Conservation (phyloP, 257 asterid species). For the Osmanthus fragrans region DNA sequence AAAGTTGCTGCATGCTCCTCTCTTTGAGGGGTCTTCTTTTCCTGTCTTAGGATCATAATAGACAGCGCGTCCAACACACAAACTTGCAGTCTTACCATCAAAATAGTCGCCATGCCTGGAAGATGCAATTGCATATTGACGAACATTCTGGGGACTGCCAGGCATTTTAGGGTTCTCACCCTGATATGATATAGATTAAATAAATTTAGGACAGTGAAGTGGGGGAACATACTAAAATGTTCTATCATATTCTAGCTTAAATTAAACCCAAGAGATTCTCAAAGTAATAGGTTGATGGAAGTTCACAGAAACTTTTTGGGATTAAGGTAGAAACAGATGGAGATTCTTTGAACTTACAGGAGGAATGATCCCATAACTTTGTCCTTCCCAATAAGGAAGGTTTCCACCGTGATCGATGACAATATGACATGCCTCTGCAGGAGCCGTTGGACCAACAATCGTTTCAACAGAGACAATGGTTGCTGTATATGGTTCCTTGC, state of each 20-base stretch:
- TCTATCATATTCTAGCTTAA: not conserved
- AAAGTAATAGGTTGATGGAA: not conserved
- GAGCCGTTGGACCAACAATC: constrained; percentile 91
- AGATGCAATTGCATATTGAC: constrained; percentile 88
- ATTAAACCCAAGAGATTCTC: not conserved
- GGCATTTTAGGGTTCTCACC: constrained; percentile 97
- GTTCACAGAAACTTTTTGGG: not conserved
- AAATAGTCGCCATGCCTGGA: constrained; percentile 85
- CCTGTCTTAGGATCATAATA: constrained; percentile 89
- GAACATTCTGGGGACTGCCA: constrained; percentile 80
- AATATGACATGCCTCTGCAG: constrained; percentile 95
- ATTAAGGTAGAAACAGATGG: not conserved
- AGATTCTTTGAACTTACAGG: constrained; percentile 56
- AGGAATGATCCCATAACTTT: constrained; percentile 87
- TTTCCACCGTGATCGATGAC: constrained; percentile 92
- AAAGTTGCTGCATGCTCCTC: constrained; percentile 86
- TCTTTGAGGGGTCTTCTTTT: constrained; percentile 49
- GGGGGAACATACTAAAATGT: not conserved
- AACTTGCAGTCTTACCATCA: constrained; percentile 87
- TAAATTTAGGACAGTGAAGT: not conserved
- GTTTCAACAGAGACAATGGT: constrained; percentile 83
- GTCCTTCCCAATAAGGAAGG: constrained; percentile 98
- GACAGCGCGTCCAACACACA: constrained; percentile 88
- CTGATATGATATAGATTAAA: constrained; percentile 35
- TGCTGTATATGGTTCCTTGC: constrained; percentile 72